Conservation (phyloP, 208 protist genomes). For the Herpetomonas samuelpessoai region DNA sequence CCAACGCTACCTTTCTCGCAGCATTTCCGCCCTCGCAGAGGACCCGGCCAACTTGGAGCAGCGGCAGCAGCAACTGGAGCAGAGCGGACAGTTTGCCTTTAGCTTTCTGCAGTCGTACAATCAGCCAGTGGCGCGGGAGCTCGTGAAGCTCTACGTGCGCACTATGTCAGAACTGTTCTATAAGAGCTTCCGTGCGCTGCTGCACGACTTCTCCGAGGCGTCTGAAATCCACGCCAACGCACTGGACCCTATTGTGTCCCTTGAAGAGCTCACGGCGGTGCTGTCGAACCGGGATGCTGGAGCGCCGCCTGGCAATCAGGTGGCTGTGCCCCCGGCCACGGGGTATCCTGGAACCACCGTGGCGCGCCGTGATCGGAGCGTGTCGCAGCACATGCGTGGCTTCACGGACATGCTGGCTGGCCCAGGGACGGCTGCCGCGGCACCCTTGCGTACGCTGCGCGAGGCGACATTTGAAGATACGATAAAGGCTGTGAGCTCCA, state of each 20-base stretch:
- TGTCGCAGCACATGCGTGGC: conserved; percentile 69
- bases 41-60: conserved; percentile 30
- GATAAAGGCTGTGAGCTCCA: conserved; percentile 37
- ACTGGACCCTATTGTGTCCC: conserved; percentile 61
- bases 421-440: conserved; percentile 1
- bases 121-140: conserved; percentile 42
- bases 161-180: conserved; percentile 55
- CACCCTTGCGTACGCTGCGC: conserved; percentile 30
- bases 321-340: conserved; percentile 20
- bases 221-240: conserved; percentile 43
- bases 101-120: conserved; percentile 81
- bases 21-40: conserved; percentile 43
- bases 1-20: conserved; percentile 55
- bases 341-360: conserved; percentile 47
- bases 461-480: conserved; percentile 60
- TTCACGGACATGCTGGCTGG: conserved; percentile 21
- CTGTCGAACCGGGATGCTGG: conserved; percentile 60
- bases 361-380: conserved; percentile 60
- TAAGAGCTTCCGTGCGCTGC: conserved; percentile 29
- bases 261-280: conserved; percentile 50
- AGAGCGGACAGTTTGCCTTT: conserved; percentile 65
- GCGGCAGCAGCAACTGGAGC: conserved; percentile 54
- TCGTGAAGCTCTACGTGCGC: conserved; percentile 62
- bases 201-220: conserved; percentile 43
- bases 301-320: conserved; percentile 50